Evolutionary conservation across 2,329 filamentous ascomycete genomes (phyloP).

Genomic region (Monosporascus sp.): DNA sequence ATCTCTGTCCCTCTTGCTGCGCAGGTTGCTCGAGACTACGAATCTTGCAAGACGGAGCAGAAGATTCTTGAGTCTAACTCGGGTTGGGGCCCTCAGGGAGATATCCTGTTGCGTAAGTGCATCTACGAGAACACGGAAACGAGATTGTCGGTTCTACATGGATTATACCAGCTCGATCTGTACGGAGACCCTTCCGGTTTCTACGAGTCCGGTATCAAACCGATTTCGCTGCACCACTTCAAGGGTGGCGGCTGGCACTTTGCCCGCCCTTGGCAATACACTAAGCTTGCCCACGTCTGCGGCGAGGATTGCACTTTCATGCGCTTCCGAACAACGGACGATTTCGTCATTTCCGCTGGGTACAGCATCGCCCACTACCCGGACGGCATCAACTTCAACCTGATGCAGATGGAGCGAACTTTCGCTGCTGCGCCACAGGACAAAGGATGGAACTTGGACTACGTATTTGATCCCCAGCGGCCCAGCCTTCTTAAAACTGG

Average conservation of each 20-base stretch:
- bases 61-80: constrained; percentile 52
- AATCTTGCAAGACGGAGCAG: constrained; percentile 40
- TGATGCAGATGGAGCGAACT: constrained; percentile 47
- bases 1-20: constrained; percentile 47
- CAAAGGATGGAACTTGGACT: constrained; percentile 47
- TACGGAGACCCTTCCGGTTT: constrained; percentile 57
- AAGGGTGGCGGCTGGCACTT: constrained; percentile 54
- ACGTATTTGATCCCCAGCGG: constrained; percentile 45
- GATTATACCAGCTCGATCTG: constrained; percentile 58
- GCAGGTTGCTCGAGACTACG: constrained; percentile 40
- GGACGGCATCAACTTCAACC: constrained; percentile 43
- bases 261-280: constrained; percentile 50
- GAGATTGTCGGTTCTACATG: constrained; percentile 50
- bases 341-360: constrained; percentile 53
- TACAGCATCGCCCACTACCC: constrained; percentile 57
- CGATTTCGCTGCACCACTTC: constrained; percentile 60
- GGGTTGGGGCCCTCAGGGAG: constrained; percentile 56
- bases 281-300: constrained; percentile 53
- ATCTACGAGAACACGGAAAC: constrained; percentile 59
- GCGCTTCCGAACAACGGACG: constrained; percentile 49
- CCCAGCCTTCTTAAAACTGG: constrained; percentile 43
- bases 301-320: constrained; percentile 56
- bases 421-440: constrained; percentile 44
- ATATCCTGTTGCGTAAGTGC: constrained; percentile 58
- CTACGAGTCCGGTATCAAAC: constrained; percentile 57